These are phyloP conservation scores for Coprinellus aureogranulatus DNA, from an alignment of 768 basidiomycete genomes.

Conservation along the genomic window DNA sequence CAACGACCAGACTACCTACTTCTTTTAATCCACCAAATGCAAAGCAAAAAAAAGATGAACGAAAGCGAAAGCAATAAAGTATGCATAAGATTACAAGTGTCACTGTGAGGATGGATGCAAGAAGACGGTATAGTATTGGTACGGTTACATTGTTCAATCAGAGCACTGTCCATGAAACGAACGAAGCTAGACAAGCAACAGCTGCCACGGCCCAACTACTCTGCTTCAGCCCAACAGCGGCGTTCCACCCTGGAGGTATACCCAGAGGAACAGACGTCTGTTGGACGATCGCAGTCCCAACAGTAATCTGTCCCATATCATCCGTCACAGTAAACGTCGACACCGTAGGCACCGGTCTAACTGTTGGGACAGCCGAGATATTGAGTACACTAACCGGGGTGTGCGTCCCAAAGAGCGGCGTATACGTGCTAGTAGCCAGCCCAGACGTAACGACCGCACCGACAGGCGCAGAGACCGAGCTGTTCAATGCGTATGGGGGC, in stretches of 20 bases:
- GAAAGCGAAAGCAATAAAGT: too few relatives aligned
- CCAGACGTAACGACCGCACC: slow-evolving; percentile 59
- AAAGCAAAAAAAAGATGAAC: too few relatives aligned
- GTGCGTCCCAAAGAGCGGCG: slow-evolving; percentile 47
- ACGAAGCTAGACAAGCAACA: not conserved
- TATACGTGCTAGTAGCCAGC: slow-evolving; percentile 72
- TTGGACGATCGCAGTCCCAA: slow-evolving; percentile 45
- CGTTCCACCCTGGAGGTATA: slow-evolving; percentile 56
- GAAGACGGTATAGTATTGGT: too few relatives aligned
- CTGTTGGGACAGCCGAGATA: slow-evolving; percentile 54
- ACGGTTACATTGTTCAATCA: too few relatives aligned
- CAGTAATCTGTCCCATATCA: slow-evolving; percentile 48
- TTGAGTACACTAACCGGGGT: slow-evolving; percentile 27
- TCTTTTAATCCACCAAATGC: too few relatives aligned
- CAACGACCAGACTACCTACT: too few relatives aligned
- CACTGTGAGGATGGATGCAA: too few relatives aligned
- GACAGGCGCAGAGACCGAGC: slow-evolving; percentile 53
- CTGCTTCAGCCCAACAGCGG: slow-evolving; percentile 12
- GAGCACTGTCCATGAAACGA: not conserved
- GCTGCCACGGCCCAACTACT: not conserved
- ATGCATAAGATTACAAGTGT: too few relatives aligned
- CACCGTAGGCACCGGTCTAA: slow-evolving; percentile 49
- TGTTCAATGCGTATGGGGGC: slow-evolving; percentile 67
- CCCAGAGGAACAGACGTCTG: slow-evolving; percentile 54
- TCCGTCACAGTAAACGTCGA: slow-evolving; percentile 60